A percentile compares a stretch with the other conserved stretches of the same genome.
phyloP scores from a whole-genome alignment of 352 stramenopile genomes.

The Phytophthora tentaculata region DNA sequence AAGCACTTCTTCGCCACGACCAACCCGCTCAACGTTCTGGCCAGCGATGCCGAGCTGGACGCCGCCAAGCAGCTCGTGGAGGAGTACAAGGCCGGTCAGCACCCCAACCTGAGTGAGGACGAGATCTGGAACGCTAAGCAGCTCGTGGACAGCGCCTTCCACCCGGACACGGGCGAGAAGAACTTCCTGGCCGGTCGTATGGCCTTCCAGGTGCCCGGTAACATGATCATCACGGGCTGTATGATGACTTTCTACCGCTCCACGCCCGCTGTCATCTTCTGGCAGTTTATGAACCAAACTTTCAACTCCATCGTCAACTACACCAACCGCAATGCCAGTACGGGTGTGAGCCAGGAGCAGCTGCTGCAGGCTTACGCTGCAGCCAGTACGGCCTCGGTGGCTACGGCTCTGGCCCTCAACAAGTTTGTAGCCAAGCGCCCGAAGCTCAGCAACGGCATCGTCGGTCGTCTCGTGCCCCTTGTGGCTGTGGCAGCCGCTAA shows the following conservation, averaged over 20 bases:
- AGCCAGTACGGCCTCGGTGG: slow-evolving; percentile 82
- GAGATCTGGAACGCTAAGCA: slow-evolving; percentile 87
- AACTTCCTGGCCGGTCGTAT: slow-evolving; percentile 89
- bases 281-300: slow-evolving; percentile 92
- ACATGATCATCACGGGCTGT: slow-evolving; percentile 90
- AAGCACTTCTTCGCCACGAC: slow-evolving; percentile 90
- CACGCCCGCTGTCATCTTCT: slow-evolving; percentile 84
- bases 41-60: slow-evolving; percentile 77
- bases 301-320: slow-evolving; percentile 95
- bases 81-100: slow-evolving; percentile 59
- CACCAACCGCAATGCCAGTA: slow-evolving; percentile 92
- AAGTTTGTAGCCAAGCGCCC: slow-evolving; percentile 69
- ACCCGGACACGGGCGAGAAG: slow-evolving; percentile 91
- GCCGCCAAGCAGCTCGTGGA: slow-evolving; percentile 73
- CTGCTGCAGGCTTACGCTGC: slow-evolving; percentile 82
- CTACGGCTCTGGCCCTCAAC: slow-evolving; percentile 80
- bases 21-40: slow-evolving; percentile 84
- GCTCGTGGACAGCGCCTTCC: slow-evolving; percentile 88
- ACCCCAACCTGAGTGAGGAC: slow-evolving; percentile 56
- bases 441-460: slow-evolving; percentile 62
- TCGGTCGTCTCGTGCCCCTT: slow-evolving; percentile 79
- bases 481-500: slow-evolving; percentile 87
- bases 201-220: slow-evolving; percentile 87
- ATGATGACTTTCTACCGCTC: slow-evolving; percentile 90
- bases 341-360: slow-evolving; percentile 79